Evolutionary conservation across 2,329 filamentous ascomycete genomes (phyloP).

Genomic region (Trichoderma oligosporum): DNA sequence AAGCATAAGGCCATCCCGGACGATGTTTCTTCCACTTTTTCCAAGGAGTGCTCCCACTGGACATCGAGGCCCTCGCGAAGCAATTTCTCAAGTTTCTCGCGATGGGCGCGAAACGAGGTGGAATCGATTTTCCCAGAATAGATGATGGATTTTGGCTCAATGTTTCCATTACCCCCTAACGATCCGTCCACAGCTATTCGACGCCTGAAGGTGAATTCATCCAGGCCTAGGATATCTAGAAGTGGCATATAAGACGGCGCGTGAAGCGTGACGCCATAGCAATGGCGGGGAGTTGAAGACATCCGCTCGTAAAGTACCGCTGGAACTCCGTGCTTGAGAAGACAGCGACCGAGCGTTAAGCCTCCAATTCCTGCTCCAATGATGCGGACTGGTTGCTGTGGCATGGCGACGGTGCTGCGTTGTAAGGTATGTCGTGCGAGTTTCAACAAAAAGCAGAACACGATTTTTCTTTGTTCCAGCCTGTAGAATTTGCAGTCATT

Average conservation of each 20-base stretch:
- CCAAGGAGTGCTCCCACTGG: conserved; percentile 7
- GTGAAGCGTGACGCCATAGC: conserved; percentile 14
- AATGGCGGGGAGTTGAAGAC: conserved; percentile 4
- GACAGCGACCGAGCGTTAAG: conserved; percentile 16
- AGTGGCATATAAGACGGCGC: conserved; percentile 13
- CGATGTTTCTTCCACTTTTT: conserved; percentile 4
- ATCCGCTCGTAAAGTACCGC: conserved; percentile 15
- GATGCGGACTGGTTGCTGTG: conserved; percentile 15
- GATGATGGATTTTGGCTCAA: conserved; percentile 6
- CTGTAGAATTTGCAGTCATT: background rate
- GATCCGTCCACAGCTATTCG: conserved; percentile 8
- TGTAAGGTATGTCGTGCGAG: background rate
- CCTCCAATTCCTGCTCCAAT: conserved; percentile 16
- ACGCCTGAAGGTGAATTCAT: conserved; percentile 11
- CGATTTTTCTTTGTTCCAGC: background rate
- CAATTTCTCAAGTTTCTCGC: conserved; percentile 12
- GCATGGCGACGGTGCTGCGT: background rate
- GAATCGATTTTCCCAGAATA: background rate
- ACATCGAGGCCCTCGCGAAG: conserved; percentile 16
- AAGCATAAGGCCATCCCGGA: conserved; percentile 6
- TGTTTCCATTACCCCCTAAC: background rate
- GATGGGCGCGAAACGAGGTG: conserved; percentile 13
- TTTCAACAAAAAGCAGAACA: background rate
- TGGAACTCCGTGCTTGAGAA: conserved; percentile 10
- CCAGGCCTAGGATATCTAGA: conserved; percentile 3